These are phyloP conservation scores for Andalucia godoyi DNA, from an alignment of 78 protist genomes.

Conservation along the genomic window DNA sequence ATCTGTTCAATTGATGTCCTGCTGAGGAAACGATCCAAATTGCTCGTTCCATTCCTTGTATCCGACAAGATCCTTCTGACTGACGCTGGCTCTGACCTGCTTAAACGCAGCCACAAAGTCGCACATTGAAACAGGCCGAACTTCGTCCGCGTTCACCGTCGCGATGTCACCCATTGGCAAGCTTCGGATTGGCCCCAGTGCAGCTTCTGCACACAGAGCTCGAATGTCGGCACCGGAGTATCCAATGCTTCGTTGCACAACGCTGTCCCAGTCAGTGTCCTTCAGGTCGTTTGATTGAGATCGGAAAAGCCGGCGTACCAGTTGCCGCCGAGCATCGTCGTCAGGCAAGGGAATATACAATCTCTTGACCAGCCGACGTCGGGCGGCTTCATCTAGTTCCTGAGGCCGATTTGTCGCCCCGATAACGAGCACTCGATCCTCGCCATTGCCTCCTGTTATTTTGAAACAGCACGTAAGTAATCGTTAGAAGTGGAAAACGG, in stretches of 20 bases:
- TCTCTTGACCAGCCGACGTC: slow-evolving; percentile 57
- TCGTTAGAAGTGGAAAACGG: neutral
- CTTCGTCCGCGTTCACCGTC: neutral
- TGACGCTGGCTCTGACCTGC: slow-evolving; percentile 20
- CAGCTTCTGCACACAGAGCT: slow-evolving; percentile 67
- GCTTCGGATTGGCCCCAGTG: slow-evolving; percentile 67
- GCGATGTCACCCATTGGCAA: slow-evolving; percentile 1
- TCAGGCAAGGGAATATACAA: slow-evolving; percentile 77
- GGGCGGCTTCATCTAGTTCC: slow-evolving; percentile 87
- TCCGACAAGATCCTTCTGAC: neutral
- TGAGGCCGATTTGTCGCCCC: slow-evolving; percentile 90
- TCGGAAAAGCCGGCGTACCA: slow-evolving; percentile 11
- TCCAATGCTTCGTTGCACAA: slow-evolving; percentile 16
- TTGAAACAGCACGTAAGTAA: too few species aligned
- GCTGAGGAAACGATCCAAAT: slow-evolving; percentile 27
- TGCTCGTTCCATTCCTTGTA: slow-evolving; percentile 25
- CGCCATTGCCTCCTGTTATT: too few species aligned
- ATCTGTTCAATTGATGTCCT: too few species aligned
- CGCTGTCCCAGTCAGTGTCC: neutral
- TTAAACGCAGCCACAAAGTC: slow-evolving; percentile 30
- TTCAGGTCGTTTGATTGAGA: neutral
- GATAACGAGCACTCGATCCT: slow-evolving; percentile 35
- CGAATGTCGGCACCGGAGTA: slow-evolving; percentile 62
- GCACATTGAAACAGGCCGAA: slow-evolving; percentile 17
- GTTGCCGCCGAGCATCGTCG: slow-evolving; percentile 27